Evolutionary conservation across 495 filamentous ascomycete genomes (phyloP), one percentile per base, ranked within the genome.

Genomic region (Cercophora samala): DNA sequence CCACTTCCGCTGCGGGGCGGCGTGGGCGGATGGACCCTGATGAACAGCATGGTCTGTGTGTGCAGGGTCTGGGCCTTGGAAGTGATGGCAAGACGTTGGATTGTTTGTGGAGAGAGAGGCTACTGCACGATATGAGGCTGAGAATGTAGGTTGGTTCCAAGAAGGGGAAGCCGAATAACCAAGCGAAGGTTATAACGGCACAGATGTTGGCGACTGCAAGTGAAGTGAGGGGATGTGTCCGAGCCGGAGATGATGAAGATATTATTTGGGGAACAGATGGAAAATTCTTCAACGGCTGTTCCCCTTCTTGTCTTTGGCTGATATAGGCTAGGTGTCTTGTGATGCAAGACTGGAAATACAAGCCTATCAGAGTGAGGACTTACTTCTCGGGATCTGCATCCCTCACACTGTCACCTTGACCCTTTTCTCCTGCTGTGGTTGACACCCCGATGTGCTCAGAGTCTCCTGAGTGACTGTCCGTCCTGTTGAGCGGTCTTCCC

Each of bases 401-500:
- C 60, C 26, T 37, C 18, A 62, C 26, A 25, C 46, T 11, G n/a
- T 11, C 29, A 37, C n/a, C 26, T 18, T 62, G 17, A 15, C 32
- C 32, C 60, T 42, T 29, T 18, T 15, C 26, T 15, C 25, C 19
- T 17, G 18, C 26, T 13, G 18, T 22, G 4, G 11, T 46, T 17
- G 37, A 46, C 3, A 46, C 37, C 6, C 37, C 37, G 37, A 46
- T 46, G 1, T 9, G 29, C 9, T 62, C 60, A 19, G 60, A 62
- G 4, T 18, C 60, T 5, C 25, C 32, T 17, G 37, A 46, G 37
- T 62, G 17, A n/a, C 60, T 62, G 26, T 25, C 32, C 9, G 19
- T n/a, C 24, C 26, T 6, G 17, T n/a, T 46, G n/a, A 69, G 22
- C 24, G 69, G 29, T 4, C 76, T 74, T 4, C 84, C 85, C 2